Percentiles rank a stretch among this genome's conserved stretches.
phyloP scores from a whole-genome alignment of 1,139 yeast genomes.

The Candida tetrigidarum region DNA sequence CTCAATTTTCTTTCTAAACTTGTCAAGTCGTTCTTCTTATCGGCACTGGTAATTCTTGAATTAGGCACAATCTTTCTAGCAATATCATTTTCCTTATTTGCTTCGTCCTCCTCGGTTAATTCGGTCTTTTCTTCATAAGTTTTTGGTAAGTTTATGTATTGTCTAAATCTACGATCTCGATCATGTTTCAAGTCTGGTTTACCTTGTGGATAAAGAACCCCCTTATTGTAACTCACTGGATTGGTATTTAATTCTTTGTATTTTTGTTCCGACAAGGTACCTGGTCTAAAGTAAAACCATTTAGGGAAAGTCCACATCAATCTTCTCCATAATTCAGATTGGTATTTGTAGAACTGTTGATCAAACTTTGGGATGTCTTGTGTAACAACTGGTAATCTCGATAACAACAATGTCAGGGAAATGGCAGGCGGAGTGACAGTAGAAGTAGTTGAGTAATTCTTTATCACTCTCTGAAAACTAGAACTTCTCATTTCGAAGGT shows the following conservation, averaged over 20 bases:
- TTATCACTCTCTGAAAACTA: slow-evolving; percentile 4
- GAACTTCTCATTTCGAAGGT: slow-evolving; percentile 4
- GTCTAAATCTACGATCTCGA: slow-evolving; percentile 87
- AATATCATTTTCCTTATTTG: slow-evolving; percentile 49
- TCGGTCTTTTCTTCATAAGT: slow-evolving; percentile 49
- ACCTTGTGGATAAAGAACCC: slow-evolving; percentile 80
- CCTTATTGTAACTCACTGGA: slow-evolving; percentile 74
- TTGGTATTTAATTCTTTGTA: slow-evolving; percentile 76
- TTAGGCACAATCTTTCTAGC: slow-evolving; percentile 74
- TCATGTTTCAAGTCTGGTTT: slow-evolving; percentile 84
- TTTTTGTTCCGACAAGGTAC: slow-evolving; percentile 86
- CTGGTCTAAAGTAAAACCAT: slow-evolving; percentile 89
- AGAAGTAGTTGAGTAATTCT: slow-evolving; percentile 6
- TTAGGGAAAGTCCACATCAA: slow-evolving; percentile 98
- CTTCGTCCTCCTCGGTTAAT: slow-evolving; percentile 37
- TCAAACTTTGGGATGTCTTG: slow-evolving; percentile 78
- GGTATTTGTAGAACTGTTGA: slow-evolving; percentile 76
- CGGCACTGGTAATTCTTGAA: slow-evolving; percentile 79
- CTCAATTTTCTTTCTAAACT: slow-evolving; percentile 81
- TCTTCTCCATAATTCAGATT: slow-evolving; percentile 83
- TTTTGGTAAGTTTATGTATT: slow-evolving; percentile 72
- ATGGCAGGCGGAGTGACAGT: slow-evolving; percentile 12
- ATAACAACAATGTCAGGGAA: slow-evolving; percentile 59
- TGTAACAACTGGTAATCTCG: slow-evolving; percentile 84
- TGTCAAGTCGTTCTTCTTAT: slow-evolving; percentile 57